Evolutionary conservation across 352 stramenopile genomes (phyloP).

Genomic region (Globisporangium heterothallicum): DNA sequence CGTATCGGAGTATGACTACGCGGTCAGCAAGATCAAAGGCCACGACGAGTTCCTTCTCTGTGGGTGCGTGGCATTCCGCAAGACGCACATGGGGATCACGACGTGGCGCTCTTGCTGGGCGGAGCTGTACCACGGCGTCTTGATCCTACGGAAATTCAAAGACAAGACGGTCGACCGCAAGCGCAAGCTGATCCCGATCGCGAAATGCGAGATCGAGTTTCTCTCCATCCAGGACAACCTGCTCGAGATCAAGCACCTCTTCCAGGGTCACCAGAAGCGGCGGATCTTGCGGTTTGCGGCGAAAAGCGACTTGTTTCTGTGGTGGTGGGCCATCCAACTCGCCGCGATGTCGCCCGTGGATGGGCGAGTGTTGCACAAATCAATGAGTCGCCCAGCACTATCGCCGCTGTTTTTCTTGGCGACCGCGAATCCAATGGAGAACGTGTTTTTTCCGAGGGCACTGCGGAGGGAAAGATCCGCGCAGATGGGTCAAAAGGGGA

Average conservation of each 20-base stretch:
- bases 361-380: slow-evolving; percentile 38
- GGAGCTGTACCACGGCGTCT: slow-evolving; percentile 62
- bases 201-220: slow-evolving; percentile 36
- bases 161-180: slow-evolving; percentile 49
- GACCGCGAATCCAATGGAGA: slow-evolving; percentile 42
- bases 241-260: slow-evolving; percentile 56
- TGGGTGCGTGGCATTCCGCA: slow-evolving; percentile 38
- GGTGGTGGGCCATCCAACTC: slow-evolving; percentile 75
- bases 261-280: slow-evolving; percentile 40
- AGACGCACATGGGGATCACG: slow-evolving; percentile 36
- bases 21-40: slow-evolving; percentile 40
- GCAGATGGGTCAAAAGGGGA: background rate
- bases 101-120: slow-evolving; percentile 54
- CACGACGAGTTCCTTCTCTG: slow-evolving; percentile 49
- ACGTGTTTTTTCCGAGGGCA: slow-evolving; percentile 52
- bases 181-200: slow-evolving; percentile 46
- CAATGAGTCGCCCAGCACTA: slow-evolving; percentile 35
- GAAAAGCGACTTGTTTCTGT: slow-evolving; percentile 62
- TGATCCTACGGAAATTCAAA: slow-evolving; percentile 53
- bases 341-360: slow-evolving; percentile 40
- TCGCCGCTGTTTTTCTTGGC: slow-evolving; percentile 51
- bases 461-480: slow-evolving; percentile 12
- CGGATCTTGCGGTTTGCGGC: slow-evolving; percentile 41
- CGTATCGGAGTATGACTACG: slow-evolving; percentile 31
- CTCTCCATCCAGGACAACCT: slow-evolving; percentile 44